Percentiles rank a stretch among this genome's conserved stretches.
These are phyloP conservation scores for Ustanciosporium gigantosporum DNA, from an alignment of 1,284 basidiomycete genomes.

Conservation along the genomic window DNA sequence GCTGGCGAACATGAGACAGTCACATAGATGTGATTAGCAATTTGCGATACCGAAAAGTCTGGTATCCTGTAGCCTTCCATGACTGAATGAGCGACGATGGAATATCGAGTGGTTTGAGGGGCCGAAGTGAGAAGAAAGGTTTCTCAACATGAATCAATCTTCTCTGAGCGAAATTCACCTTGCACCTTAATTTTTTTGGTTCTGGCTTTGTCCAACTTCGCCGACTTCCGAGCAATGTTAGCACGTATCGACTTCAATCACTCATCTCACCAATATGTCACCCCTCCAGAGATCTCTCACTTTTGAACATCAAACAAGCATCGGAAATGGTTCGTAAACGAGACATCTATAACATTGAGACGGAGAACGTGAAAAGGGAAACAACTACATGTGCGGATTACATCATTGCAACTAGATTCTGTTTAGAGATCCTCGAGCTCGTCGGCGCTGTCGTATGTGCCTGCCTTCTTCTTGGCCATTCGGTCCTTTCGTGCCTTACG, in stretches of 20 bases:
- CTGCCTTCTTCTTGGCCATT: constrained; percentile 41
- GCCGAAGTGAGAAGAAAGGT: too few relatives aligned
- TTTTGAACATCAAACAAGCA: not conserved
- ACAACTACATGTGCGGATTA: not conserved
- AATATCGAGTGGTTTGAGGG: too few relatives aligned
- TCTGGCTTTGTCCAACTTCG: too few relatives aligned
- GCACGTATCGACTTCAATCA: too few relatives aligned
- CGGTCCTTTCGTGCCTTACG: constrained; percentile 51
- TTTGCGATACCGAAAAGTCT: constrained; percentile 9
- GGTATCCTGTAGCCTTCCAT: constrained; percentile 33
- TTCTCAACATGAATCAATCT: too few relatives aligned
- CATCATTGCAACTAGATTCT: too few relatives aligned
- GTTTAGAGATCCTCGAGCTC: constrained; percentile 44
- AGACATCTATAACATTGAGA: not conserved
- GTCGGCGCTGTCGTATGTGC: constrained; percentile 45
- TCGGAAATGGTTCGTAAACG: not conserved
- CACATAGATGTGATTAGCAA: constrained; percentile 14
- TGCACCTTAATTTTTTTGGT: too few relatives aligned
- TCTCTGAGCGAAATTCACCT: too few relatives aligned
- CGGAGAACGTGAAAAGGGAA: not conserved
- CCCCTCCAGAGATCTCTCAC: too few relatives aligned
- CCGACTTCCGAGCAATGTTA: too few relatives aligned
- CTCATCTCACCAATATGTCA: too few relatives aligned
- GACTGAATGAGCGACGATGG: too few relatives aligned
- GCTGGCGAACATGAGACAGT: constrained; percentile 1